phyloP scores from a whole-genome alignment of 352 stramenopile species.

The Globisporangium sylvaticum region DNA sequence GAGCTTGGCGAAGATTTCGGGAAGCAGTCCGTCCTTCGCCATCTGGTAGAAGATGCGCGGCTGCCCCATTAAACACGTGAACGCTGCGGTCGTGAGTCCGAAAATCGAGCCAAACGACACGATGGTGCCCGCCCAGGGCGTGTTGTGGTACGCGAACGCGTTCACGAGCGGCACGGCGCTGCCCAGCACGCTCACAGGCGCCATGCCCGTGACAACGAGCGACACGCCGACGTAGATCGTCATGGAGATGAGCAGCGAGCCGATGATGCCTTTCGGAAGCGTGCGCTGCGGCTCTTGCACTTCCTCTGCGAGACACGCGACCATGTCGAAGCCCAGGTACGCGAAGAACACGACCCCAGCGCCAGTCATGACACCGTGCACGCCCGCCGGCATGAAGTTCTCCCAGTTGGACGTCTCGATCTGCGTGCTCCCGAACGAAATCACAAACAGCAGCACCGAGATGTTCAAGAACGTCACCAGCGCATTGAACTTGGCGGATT shows the following conservation, averaged over 20 bases:
- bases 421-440: constrained; percentile 73
- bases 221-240: constrained; percentile 89
- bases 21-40: constrained; percentile 80
- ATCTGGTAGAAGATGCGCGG: constrained; percentile 92
- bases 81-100: constrained; percentile 86
- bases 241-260: constrained; percentile 88
- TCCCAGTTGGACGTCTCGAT: constrained; percentile 76
- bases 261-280: constrained; percentile 90
- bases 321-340: constrained; percentile 93
- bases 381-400: constrained; percentile 82
- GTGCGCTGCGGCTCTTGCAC: constrained; percentile 87
- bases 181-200: constrained; percentile 63
- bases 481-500: constrained; percentile 91
- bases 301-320: constrained; percentile 90
- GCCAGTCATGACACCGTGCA: constrained; percentile 86
- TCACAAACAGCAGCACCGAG: constrained; percentile 87
- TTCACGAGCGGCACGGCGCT: constrained; percentile 80
- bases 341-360: constrained; percentile 90
- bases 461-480: constrained; percentile 89
- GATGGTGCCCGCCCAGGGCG: constrained; percentile 70
- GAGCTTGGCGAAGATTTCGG: constrained; percentile 56
- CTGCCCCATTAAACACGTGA: constrained; percentile 91
- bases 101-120: constrained; percentile 92
- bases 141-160: constrained; percentile 73
- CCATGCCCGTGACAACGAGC: constrained; percentile 88